phyloP scores from a whole-genome alignment of 2,329 filamentous ascomycete genomes.

The Bipolaris gigantea region DNA sequence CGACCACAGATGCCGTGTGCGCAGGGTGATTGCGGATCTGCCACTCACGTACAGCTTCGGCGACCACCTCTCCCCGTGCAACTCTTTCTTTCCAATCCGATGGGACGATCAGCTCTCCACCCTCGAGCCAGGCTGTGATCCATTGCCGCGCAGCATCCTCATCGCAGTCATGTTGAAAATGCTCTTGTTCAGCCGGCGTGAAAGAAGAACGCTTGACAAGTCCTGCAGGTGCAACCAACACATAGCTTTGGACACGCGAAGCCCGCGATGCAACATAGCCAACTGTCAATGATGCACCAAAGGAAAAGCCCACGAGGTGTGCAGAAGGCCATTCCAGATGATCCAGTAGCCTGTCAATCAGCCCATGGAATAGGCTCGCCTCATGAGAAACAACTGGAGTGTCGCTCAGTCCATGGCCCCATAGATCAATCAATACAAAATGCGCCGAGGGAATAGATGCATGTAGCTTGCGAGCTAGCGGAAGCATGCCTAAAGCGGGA shows the following conservation, averaged over 20 bases:
- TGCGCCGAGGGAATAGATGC: constrained; percentile 42
- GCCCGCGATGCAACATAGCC: constrained; percentile 44
- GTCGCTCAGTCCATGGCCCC: constrained; percentile 58
- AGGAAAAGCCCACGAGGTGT: constrained; percentile 56
- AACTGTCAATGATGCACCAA: constrained; percentile 49
- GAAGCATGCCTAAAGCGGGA: constrained; percentile 53
- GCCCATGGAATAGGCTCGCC: constrained; percentile 47
- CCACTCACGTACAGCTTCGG: constrained; percentile 54
- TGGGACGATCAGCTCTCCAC: constrained; percentile 48
- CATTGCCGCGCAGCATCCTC: constrained; percentile 42
- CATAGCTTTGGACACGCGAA: constrained; percentile 39
- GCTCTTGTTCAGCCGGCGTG: constrained; percentile 21
- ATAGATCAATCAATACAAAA: constrained; percentile 54
- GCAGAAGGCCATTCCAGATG: constrained; percentile 48
- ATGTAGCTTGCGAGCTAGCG: constrained; percentile 46
- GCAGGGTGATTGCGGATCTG: constrained; percentile 52
- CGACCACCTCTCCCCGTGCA: constrained; percentile 49
- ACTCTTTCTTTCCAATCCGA: constrained; percentile 52
- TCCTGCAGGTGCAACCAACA: constrained; percentile 54
- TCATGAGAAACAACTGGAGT: constrained; percentile 52
- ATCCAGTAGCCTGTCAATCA: constrained; percentile 48
- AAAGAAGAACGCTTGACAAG: constrained; percentile 41
- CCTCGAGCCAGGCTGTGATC: constrained; percentile 50
- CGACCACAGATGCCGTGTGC: constrained; percentile 52
- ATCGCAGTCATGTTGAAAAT: constrained; percentile 31